Percentiles rank a stretch among this genome's conserved stretches.
These are phyloP conservation scores for Fusarium odoratissimum DNA, from an alignment of 2,329 filamentous ascomycete genomes.

Conservation along the genomic window DNA sequence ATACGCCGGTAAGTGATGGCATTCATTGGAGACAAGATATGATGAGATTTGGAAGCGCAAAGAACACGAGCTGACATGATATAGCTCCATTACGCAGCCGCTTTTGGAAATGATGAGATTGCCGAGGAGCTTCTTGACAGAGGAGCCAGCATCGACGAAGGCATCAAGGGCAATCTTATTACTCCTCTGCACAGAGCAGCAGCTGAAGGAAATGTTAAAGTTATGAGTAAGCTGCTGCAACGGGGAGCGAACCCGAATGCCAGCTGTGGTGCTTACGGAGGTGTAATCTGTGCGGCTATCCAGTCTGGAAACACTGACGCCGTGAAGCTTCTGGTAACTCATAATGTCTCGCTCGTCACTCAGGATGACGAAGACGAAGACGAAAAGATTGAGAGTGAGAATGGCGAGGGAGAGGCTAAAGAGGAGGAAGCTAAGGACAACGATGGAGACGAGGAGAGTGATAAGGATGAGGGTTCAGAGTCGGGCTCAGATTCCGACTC, in stretches of 20 bases:
- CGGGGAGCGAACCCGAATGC: slow-evolving; percentile 54
- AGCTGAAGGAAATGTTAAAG: slow-evolving; percentile 51
- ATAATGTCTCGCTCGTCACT: slow-evolving; percentile 51
- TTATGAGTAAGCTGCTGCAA: slow-evolving; percentile 54
- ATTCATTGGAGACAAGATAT: background rate
- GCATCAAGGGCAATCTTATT: slow-evolving; percentile 44
- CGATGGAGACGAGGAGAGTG: background rate
- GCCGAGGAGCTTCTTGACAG: slow-evolving; percentile 28
- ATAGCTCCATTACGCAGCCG: slow-evolving; percentile 31
- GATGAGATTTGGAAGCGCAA: background rate
- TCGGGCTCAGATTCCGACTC: background rate
- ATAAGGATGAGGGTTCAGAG: background rate
- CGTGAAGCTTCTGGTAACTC: slow-evolving; percentile 54
- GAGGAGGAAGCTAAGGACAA: background rate
- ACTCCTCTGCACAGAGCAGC: slow-evolving; percentile 57
- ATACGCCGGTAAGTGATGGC: slow-evolving; percentile 50
- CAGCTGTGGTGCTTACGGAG: slow-evolving; percentile 40
- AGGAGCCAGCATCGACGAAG: slow-evolving; percentile 42
- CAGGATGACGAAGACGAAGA: slow-evolving; percentile 32
- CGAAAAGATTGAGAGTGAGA: background rate
- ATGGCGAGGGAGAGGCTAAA: slow-evolving; percentile 21
- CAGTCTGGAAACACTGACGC: slow-evolving; percentile 55
- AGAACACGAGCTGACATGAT: background rate
- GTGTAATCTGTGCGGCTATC: slow-evolving; percentile 56
- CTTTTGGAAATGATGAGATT: slow-evolving; percentile 12